phyloP scores from a whole-genome alignment of 2,329 filamentous ascomycete genomes.

The Diatrype stigma region DNA sequence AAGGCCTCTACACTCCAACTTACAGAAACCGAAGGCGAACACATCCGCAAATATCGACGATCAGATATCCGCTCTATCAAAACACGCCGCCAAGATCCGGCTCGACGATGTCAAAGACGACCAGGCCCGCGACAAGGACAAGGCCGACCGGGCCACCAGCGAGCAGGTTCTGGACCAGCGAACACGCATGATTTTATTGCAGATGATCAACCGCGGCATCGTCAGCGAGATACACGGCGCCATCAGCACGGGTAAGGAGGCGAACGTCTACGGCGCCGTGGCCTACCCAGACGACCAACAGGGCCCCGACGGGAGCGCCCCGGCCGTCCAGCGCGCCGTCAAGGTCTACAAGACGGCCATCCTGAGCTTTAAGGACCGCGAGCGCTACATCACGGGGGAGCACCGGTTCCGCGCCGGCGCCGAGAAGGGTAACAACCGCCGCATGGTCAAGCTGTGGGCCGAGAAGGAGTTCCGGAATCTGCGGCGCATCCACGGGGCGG shows the following conservation, averaged over 20 bases:
- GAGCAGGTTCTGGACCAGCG: conserved; percentile 93
- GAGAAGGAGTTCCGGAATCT: conserved; percentile 98
- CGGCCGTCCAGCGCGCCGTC: conserved; percentile 73
- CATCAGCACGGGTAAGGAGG: conserved; percentile 94
- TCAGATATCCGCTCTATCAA: conserved; percentile 78
- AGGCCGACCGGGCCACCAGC: conserved; percentile 86
- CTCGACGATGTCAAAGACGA: conserved; percentile 61
- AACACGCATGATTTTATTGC: conserved; percentile 90
- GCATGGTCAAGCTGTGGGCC: conserved; percentile 98
- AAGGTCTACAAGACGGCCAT: conserved; percentile 99
- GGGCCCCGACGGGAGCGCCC: too few relatives aligned
- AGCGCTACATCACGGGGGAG: conserved; percentile 93
- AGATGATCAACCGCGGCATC: conserved; percentile 90
- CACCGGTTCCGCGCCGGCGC: conserved; percentile 87
- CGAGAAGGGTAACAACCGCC: conserved; percentile 89
- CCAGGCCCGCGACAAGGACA: conserved; percentile 67
- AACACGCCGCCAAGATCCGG: conserved; percentile 80
- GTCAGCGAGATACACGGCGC: conserved; percentile 92
- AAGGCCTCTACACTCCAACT: conserved; percentile 66
- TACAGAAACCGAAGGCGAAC: conserved; percentile 75
- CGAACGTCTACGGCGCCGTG: conserved; percentile 93
- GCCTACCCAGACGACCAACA: conserved; percentile 52
- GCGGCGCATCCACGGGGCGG: conserved; percentile 74
- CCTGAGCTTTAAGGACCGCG: conserved; percentile 94
- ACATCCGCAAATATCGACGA: conserved; percentile 78